Evolutionary conservation across 78 protist species (phyloP).

Genomic region (slime mould (Dictyostelium discoideum)): DNA sequence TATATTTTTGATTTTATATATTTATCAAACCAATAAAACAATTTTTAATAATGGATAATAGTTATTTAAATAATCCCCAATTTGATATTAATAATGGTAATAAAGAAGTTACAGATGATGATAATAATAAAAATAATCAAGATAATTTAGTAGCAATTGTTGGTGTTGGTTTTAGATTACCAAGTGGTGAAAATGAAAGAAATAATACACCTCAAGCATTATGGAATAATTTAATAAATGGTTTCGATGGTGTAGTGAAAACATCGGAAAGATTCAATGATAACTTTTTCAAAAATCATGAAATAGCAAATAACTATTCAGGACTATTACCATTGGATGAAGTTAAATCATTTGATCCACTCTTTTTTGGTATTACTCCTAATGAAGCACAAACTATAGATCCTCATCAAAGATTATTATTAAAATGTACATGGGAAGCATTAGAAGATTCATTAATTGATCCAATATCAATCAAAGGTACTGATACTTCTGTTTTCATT

Average conservation of each 20-base stretch:
- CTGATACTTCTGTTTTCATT: conserved; percentile 23
- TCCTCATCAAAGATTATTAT: conserved; percentile 87
- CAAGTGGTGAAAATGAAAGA: background rate
- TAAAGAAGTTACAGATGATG: too few species aligned
- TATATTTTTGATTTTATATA: too few species aligned
- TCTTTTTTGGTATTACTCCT: conserved; percentile 23
- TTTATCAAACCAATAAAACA: too few species aligned
- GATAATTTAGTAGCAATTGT: background rate
- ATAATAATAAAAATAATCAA: too few species aligned
- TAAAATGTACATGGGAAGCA: conserved; percentile 65
- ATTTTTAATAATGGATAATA: too few species aligned
- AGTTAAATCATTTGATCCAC: background rate
- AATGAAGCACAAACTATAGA: conserved; percentile 70
- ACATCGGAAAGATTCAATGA: background rate
- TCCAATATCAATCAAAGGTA: too few species aligned
- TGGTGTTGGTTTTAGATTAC: conserved; percentile 11
- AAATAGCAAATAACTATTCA: background rate
- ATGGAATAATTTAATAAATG: background rate
- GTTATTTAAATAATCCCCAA: too few species aligned
- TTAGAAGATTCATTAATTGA: conserved; percentile 39
- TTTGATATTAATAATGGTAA: too few species aligned
- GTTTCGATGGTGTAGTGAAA: conserved; percentile 18
- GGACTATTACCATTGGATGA: background rate
- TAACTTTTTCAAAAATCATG: background rate
- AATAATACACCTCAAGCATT: background rate